These are phyloP conservation scores for Diaporthe amygdali DNA, from an alignment of 2,329 filamentous ascomycete genomes.

Conservation along the genomic window DNA sequence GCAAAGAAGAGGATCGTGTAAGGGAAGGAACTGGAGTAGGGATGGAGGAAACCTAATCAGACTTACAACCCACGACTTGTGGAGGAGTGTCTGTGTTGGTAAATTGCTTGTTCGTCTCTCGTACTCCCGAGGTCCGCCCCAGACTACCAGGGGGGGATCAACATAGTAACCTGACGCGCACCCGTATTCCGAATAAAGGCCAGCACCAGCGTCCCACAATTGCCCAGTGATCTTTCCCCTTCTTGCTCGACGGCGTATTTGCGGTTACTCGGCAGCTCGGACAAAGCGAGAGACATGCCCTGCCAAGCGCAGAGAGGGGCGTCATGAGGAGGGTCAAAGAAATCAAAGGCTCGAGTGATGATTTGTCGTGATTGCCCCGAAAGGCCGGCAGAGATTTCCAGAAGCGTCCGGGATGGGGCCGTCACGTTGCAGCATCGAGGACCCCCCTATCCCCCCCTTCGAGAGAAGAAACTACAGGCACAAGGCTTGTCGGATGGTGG, in stretches of 20 bases:
- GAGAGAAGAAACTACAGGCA: not conserved
- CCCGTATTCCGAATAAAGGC: constrained; percentile 17
- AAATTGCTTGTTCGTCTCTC: constrained; percentile 11
- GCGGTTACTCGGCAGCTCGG: constrained; percentile 16
- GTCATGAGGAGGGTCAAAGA: constrained; percentile 12
- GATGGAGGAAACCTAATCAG: constrained; percentile 11
- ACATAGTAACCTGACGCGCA: not conserved
- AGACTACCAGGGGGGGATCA: constrained; percentile 13
- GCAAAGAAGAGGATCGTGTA: constrained; percentile 9
- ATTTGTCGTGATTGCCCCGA: constrained; percentile 17
- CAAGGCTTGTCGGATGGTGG: not conserved
- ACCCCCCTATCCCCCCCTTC: not conserved
- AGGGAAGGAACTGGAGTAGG: constrained; percentile 18
- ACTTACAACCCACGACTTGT: constrained; percentile 10
- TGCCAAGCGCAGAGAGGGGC: constrained; percentile 12
- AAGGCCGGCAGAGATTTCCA: constrained; percentile 22
- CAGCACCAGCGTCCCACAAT: constrained; percentile 9
- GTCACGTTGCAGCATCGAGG: constrained; percentile 13
- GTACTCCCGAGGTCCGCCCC: not conserved
- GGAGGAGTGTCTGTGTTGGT: constrained; percentile 12
- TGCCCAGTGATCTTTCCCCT: constrained; percentile 10
- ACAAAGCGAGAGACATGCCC: constrained; percentile 17
- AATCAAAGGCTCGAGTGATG: constrained; percentile 3
- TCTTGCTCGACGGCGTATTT: not conserved
- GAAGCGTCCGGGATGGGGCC: constrained; percentile 11